Evolutionary conservation across 176 grass and related monocot species (phyloP).

Genomic region (Cenchrus purpureus): DNA sequence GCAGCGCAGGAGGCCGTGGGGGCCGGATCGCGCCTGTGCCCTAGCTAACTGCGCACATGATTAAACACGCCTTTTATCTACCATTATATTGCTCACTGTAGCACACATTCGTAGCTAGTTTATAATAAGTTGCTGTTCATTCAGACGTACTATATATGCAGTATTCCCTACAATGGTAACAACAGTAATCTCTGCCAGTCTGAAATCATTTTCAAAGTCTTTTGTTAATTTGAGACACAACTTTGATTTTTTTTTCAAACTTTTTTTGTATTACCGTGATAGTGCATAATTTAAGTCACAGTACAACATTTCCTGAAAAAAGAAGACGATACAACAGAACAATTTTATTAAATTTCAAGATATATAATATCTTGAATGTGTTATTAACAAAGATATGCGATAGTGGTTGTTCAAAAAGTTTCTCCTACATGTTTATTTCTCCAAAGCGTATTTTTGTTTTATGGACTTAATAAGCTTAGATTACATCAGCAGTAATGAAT

Average conservation of each 20-base stretch:
- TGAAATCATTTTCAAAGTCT: too few relatives aligned
- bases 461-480: background rate
- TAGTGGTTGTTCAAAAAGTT: background rate
- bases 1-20: background rate
- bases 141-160: too few relatives aligned
- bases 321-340: too few relatives aligned
- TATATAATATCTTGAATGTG: background rate
- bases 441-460: background rate
- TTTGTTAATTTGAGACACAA: background rate
- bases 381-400: background rate
- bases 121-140: too few relatives aligned
- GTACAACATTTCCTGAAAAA: background rate
- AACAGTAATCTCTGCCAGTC: too few relatives aligned
- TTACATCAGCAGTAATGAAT: background rate
- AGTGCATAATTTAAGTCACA: background rate
- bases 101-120: background rate
- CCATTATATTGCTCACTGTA: background rate
- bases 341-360: background rate
- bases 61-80: constrained; percentile 17
- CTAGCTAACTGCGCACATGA: background rate
- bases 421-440: background rate
- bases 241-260: background rate
- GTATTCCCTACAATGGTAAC: too few relatives aligned
- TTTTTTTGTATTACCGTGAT: background rate
- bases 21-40: constrained; percentile 34